phyloP scores from a whole-genome alignment of 345 rosid species.

The Brassica rapa region DNA sequence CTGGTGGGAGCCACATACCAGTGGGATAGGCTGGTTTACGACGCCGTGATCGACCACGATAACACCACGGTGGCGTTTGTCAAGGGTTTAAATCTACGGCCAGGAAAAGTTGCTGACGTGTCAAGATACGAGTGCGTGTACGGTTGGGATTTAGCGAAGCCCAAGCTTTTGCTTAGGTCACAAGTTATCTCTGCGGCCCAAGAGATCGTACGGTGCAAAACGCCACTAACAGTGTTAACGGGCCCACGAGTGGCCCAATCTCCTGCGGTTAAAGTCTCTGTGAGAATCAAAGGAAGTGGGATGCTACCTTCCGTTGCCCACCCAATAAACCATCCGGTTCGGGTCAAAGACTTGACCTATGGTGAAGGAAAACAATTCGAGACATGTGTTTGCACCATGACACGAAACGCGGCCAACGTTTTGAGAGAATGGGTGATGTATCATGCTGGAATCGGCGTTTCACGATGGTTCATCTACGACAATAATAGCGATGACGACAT shows the following conservation, averaged over 20 bases:
- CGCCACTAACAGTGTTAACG: slow-evolving; percentile 60
- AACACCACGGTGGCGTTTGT: slow-evolving; percentile 67
- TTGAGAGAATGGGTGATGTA: slow-evolving; percentile 82
- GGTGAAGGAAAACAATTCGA: slow-evolving; percentile 40
- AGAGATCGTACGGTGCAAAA: slow-evolving; percentile 77
- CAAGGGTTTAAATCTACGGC: slow-evolving; percentile 79
- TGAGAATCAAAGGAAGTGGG: slow-evolving; percentile 63
- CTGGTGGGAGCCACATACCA: slow-evolving; percentile 41
- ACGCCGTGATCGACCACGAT: slow-evolving; percentile 70
- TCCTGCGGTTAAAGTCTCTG: slow-evolving; percentile 51
- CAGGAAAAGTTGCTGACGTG: slow-evolving; percentile 49
- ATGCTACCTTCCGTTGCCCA: slow-evolving; percentile 60
- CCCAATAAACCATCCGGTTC: slow-evolving; percentile 17
- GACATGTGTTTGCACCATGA: slow-evolving; percentile 79
- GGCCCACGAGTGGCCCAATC: slow-evolving; percentile 63
- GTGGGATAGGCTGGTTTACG: slow-evolving; percentile 76
- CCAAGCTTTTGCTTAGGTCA: slow-evolving; percentile 49
- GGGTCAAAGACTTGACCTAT: not conserved
- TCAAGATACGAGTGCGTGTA: slow-evolving; percentile 75
- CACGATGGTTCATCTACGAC: slow-evolving; percentile 77
- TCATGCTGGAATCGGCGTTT: slow-evolving; percentile 63
- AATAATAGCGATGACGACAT: slow-evolving; percentile 74
- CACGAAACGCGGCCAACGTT: slow-evolving; percentile 65
- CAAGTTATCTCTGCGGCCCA: slow-evolving; percentile 64
- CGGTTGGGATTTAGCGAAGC: slow-evolving; percentile 69